Evolutionary conservation across 108 stramenopile genomes (phyloP).

Genomic region (Asterionellopsis glacialis): DNA sequence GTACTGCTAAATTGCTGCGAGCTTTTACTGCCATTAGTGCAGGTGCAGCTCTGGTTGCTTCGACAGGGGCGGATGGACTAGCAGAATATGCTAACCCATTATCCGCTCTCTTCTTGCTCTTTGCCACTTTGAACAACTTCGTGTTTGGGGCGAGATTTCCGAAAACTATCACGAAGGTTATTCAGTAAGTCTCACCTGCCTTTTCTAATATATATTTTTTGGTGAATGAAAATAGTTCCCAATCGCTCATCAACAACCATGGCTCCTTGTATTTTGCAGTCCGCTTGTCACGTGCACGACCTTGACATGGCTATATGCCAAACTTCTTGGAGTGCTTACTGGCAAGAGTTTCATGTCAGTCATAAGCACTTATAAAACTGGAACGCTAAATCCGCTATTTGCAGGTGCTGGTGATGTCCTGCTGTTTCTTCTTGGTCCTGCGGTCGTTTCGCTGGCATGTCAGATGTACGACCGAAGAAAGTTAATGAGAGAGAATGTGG

Average conservation of each 20-base stretch:
- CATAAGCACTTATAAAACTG: slow-evolving; percentile 41
- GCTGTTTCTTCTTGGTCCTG: slow-evolving; percentile 69
- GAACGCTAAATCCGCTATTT: slow-evolving; percentile 27
- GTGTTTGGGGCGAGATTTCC: slow-evolving; percentile 73
- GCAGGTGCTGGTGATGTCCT: slow-evolving; percentile 69
- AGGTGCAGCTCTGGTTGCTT: slow-evolving; percentile 20
- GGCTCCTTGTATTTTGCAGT: not conserved
- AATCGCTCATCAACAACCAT: no score
- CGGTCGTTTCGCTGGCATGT: slow-evolving; percentile 68
- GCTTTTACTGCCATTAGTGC: slow-evolving; percentile 27
- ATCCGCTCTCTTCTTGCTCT: slow-evolving; percentile 42
- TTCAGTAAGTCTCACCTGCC: slow-evolving; percentile 19
- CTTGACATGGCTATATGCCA: slow-evolving; percentile 49
- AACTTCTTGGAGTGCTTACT: slow-evolving; percentile 32
- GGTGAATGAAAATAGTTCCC: no score
- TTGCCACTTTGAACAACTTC: slow-evolving; percentile 56
- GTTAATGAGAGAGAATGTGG: slow-evolving; percentile 63
- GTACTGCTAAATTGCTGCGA: slow-evolving; percentile 22
- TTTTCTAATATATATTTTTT: no score
- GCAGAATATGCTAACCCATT: slow-evolving; percentile 21
- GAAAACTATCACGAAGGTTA: slow-evolving; percentile 46
- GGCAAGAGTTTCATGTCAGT: slow-evolving; percentile 43
- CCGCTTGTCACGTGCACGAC: slow-evolving; percentile 65
- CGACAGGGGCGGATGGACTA: slow-evolving; percentile 6
- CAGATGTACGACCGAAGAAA: slow-evolving; percentile 73